Evolutionary conservation across 768 basidiomycete genomes (phyloP), one percentile per base, ranked within the genome.

Genomic region (Cystobasidium onofrii): DNA sequence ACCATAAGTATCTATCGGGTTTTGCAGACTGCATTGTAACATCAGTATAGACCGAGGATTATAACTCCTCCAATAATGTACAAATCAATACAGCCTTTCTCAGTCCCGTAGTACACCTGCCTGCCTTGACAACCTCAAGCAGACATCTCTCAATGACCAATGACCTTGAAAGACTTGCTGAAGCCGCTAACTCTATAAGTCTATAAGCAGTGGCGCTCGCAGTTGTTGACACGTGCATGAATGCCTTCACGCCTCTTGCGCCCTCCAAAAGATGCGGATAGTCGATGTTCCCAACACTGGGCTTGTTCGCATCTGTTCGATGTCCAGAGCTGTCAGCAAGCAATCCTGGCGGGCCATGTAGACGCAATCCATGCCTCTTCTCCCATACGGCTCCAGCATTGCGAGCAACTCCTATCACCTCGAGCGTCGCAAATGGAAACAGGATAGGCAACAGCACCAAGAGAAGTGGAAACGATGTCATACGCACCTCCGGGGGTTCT

Each of bases 291-390:
- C 55, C 69, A 23, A 71, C 69, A 33, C 25, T 71, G 25, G 69
- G 69, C 27, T 52, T 71, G 36, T 61, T 71, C 41, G 55, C 54
- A 9, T 60, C 69, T 71, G 69, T 71, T 10, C 69, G 69, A 27
- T 71, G 69, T 60, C 69, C 69, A 34, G 69, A 71, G 55, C 55
- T 71, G n/a, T 71, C 69, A 20, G 33, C 52, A 6, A 46, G 69
- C 63, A 64, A 64, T 23, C 63, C 63, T 7, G 55, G 54, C 25
- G 41, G 44, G 20, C 31, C 80, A 44, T 90, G 90, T 78, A 79
- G 80, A 0, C 83, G 87, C 23, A 74, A 81, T 9, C 78, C 82
- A 39, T 92, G 91, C 80, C 76, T 89, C 18, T 91, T 88, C 81
- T 88, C 88, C 23, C 91, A 91, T 79, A 69, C 70, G 1, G 52